Percentiles rank a stretch among this genome's conserved stretches.
phyloP scores from a whole-genome alignment of 192 early-diverging fungal species.

The Gamsiella multidivaricata region DNA sequence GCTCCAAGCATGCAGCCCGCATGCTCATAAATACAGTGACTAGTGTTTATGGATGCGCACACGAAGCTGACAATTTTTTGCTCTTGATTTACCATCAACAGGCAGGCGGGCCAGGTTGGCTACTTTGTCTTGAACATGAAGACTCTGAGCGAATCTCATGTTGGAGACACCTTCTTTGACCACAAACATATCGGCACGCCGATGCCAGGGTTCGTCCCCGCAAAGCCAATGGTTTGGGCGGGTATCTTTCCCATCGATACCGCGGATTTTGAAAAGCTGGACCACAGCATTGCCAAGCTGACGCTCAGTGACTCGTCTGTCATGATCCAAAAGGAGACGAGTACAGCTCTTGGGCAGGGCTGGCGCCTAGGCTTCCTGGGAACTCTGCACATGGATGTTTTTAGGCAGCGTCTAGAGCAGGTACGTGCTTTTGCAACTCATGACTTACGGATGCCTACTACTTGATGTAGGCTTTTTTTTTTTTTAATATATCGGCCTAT shows the following conservation, averaged over 20 bases:
- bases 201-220: constrained; percentile 92
- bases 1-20: too few relatives aligned
- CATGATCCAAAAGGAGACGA: constrained; percentile 84
- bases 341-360: constrained; percentile 91
- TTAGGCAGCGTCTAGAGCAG: constrained; percentile 90
- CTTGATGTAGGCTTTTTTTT: not conserved
- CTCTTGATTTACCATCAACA: too few relatives aligned
- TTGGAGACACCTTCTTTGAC: constrained; percentile 95
- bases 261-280: constrained; percentile 86
- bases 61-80: too few relatives aligned
- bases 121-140: constrained; percentile 95
- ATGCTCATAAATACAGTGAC: too few relatives aligned
- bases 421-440: constrained; percentile 27
- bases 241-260: constrained; percentile 94
- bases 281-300: constrained; percentile 92
- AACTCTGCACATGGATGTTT: constrained; percentile 98
- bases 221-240: constrained; percentile 96
- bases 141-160: constrained; percentile 88
- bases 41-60: too few relatives aligned
- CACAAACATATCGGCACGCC: constrained; percentile 72
- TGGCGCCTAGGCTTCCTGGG: constrained; percentile 97
- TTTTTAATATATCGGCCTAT: too few relatives aligned
- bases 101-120: constrained; percentile 86
- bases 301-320: constrained; percentile 98
- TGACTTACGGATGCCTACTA: not conserved